A percentile compares a stretch with the other conserved stretches of the same genome.
Conservation (phyloP, 2,329 filamentous ascomycete genomes). For the Myriosclerotinia curreyana region DNA sequence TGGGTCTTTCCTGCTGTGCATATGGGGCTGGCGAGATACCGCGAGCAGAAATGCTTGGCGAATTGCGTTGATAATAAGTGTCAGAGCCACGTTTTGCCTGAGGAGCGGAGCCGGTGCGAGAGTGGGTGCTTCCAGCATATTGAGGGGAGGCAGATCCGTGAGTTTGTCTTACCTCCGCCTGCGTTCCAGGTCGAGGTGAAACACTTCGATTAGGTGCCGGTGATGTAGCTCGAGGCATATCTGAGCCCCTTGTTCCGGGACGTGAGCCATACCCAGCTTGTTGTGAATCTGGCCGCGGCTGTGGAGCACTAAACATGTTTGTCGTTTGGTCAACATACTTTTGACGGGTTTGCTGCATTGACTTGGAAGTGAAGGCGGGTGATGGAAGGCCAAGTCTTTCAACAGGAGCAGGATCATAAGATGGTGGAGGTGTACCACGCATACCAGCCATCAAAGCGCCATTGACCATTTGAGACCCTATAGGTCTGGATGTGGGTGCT, state of each 20-base stretch:
- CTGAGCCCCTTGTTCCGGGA: slow-evolving; percentile 57
- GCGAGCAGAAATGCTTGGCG: slow-evolving; percentile 46
- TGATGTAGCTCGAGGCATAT: slow-evolving; percentile 60
- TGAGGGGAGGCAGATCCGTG: slow-evolving; percentile 60
- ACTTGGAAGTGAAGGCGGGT: slow-evolving; percentile 85
- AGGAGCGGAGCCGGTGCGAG: slow-evolving; percentile 41
- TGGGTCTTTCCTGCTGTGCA: slow-evolving; percentile 46
- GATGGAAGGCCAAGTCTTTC: slow-evolving; percentile 83
- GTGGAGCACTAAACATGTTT: slow-evolving; percentile 61
- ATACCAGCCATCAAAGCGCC: slow-evolving; percentile 53
- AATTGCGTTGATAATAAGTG: slow-evolving; percentile 51
- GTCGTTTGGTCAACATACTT: slow-evolving; percentile 82
- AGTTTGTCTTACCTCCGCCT: slow-evolving; percentile 46
- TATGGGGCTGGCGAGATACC: slow-evolving; percentile 45
- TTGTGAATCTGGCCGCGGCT: slow-evolving; percentile 37
- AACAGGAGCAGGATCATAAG: slow-evolving; percentile 67
- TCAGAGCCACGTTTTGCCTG: slow-evolving; percentile 47
- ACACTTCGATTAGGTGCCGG: slow-evolving; percentile 63
- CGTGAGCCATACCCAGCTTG: slow-evolving; percentile 44
- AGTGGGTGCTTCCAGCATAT: slow-evolving; percentile 46
- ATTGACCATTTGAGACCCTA: slow-evolving; percentile 42
- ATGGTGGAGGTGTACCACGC: slow-evolving; percentile 78
- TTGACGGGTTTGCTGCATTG: slow-evolving; percentile 93
- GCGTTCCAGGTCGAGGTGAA: slow-evolving; percentile 60
- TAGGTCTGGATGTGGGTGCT: slow-evolving; percentile 45